phyloP scores from a whole-genome alignment of 2,329 filamentous ascomycete species.

The Helicocarpus griseus region DNA sequence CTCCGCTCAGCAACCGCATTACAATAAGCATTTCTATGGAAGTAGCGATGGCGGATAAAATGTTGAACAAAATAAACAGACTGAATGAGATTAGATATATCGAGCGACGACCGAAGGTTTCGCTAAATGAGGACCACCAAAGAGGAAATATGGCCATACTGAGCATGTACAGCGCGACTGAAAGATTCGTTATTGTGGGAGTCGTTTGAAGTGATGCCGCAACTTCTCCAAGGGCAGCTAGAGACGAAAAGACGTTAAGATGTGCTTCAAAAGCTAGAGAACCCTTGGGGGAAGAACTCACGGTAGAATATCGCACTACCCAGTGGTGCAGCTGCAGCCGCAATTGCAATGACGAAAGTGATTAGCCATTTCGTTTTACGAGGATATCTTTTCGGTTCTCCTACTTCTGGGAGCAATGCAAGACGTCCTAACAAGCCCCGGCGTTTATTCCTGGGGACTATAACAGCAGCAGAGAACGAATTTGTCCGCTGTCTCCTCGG shows the following conservation, averaged over 20 bases:
- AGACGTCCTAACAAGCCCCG: slow-evolving; percentile 65
- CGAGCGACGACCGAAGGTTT: slow-evolving; percentile 59
- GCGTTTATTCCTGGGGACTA: slow-evolving; percentile 46
- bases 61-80: slow-evolving; percentile 61
- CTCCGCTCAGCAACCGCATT: slow-evolving; percentile 64
- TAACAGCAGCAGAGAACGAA: slow-evolving; percentile 22
- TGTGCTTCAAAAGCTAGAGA: not conserved
- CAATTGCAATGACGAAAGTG: slow-evolving; percentile 66
- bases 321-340: slow-evolving; percentile 68
- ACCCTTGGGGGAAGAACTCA: slow-evolving; percentile 36
- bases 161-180: slow-evolving; percentile 72
- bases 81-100: slow-evolving; percentile 68
- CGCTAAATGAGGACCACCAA: slow-evolving; percentile 80
- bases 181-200: slow-evolving; percentile 61
- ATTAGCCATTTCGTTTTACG: slow-evolving; percentile 74
- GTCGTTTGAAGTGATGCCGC: slow-evolving; percentile 52
- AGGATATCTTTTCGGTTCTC: slow-evolving; percentile 63
- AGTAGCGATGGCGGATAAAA: slow-evolving; percentile 57
- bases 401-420: slow-evolving; percentile 67
- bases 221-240: slow-evolving; percentile 60
- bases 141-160: slow-evolving; percentile 74
- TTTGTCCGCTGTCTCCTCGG: not conserved
- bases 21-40: slow-evolving; percentile 68
- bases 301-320: slow-evolving; percentile 78
- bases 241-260: slow-evolving; percentile 2